phyloP scores from a whole-genome alignment of 768 basidiomycete species.

The Pleurotus salmoneostramineus region DNA sequence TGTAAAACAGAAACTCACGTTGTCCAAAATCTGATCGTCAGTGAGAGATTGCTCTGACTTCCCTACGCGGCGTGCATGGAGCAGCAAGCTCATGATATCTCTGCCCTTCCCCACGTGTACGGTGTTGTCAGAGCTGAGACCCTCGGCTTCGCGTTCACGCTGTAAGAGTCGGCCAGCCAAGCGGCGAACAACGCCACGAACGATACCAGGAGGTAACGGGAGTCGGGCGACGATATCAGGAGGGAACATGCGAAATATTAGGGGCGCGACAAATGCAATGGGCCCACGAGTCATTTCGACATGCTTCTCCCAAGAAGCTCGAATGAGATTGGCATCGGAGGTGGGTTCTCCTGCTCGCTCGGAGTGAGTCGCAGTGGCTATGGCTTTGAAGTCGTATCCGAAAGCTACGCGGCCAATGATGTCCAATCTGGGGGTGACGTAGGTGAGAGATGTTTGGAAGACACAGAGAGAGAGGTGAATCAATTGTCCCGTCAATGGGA shows the following conservation, averaged over 20 bases:
- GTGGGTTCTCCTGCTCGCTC: neutral
- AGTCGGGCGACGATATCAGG: slow-evolving; percentile 7
- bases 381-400: slow-evolving; percentile 33
- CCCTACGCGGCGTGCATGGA: slow-evolving; percentile 10
- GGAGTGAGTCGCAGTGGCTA: neutral
- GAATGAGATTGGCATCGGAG: slow-evolving; percentile 20
- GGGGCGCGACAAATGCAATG: slow-evolving; percentile 21
- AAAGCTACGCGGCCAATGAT: slow-evolving; percentile 32
- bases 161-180: slow-evolving; percentile 20
- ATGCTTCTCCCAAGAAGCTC: slow-evolving; percentile 18
- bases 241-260: slow-evolving; percentile 23
- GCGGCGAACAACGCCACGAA: slow-evolving; percentile 14
- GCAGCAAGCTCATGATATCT: slow-evolving; percentile 22
- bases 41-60: slow-evolving; percentile 12
- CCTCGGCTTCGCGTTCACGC: slow-evolving; percentile 10
- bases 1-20: slow-evolving; percentile 14
- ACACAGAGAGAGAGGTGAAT: no score
- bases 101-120: slow-evolving; percentile 6
- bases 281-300: slow-evolving; percentile 15
- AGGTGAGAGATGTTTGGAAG: neutral
- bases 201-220: slow-evolving; percentile 4
- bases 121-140: neutral
- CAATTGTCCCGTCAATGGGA: neutral
- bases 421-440: slow-evolving; percentile 16
- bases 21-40: slow-evolving; percentile 21